Evolutionary conservation across 148 eudicot genomes (phyloP), one percentile per base, ranked within the genome.

Genomic region (Beta vulgaris): DNA sequence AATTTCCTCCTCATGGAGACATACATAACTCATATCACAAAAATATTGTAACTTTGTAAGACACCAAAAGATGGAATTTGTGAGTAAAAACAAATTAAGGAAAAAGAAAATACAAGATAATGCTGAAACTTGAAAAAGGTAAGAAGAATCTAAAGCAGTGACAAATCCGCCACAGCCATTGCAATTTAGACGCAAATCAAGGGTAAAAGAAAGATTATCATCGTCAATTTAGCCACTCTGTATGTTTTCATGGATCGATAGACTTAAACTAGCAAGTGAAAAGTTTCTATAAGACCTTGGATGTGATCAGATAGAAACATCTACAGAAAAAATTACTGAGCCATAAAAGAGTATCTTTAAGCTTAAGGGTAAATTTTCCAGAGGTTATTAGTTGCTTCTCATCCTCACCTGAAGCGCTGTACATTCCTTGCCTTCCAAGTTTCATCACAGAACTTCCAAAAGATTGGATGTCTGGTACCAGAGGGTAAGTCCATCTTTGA

Each of bases 401-500:
- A 63, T 72, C 57, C 80, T 83, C 67, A 93, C 98, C 98, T 73
- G 94, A 87, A 71, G 94, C 88, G 48, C 91, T 82, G 83, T 94
- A 94, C 73, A 84, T 89, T 73, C 93, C 97, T 61, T 85, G 93
- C 74, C 97, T 84, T 87, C 90, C 97, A 76, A 88, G 88, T 81
- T 89, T 91, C 40, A 85, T 80, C 71, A 79, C 83, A 79, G 77
- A 80, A 79, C 78, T 87, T 72, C 88, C 92, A 35, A 83, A 86
- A 78, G 86, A 88, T 51, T 85, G 93, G 70, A 94, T 86, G 76
- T 94, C 98, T 71, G 98, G 97, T 72, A 94, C 98, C 68, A 91
- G 81, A 21, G 98, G 98, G 72, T 88, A 91, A 46, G 97, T 90
- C 98, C 98, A 94, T 78, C 98, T 85, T 83, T 90, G 97, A 71